A percentile compares a stretch with the other conserved stretches of the same genome.
Conservation (phyloP, 768 basidiomycete genomes). For the Stropharia rugosoannulata region DNA sequence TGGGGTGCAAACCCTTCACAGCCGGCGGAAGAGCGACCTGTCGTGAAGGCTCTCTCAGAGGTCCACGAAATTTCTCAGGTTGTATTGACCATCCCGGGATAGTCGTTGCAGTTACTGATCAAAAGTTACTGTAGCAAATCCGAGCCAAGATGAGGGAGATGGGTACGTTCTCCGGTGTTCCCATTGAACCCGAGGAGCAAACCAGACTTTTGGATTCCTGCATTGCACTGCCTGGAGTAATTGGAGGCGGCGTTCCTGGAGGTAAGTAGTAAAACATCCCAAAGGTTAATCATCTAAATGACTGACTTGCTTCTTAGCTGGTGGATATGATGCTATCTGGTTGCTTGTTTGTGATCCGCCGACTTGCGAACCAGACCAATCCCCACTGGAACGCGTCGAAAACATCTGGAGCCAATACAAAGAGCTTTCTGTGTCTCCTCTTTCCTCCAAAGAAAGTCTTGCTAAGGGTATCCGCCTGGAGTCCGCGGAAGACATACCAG, state of each 20-base stretch:
- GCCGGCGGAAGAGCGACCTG: constrained; percentile 37
- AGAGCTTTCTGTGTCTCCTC: constrained; percentile 66
- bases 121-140: constrained; percentile 50
- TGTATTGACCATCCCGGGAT: constrained; percentile 5
- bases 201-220: constrained; percentile 81
- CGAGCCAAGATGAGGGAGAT: constrained; percentile 81
- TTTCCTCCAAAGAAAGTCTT: constrained; percentile 68
- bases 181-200: constrained; percentile 90
- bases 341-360: constrained; percentile 74
- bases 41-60: constrained; percentile 57
- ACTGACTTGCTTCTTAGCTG: constrained; percentile 52
- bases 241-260: constrained; percentile 96
- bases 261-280: constrained; percentile 50
- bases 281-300: neutral
- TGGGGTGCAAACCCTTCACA: constrained; percentile 62
- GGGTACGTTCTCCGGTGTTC: constrained; percentile 73
- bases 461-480: constrained; percentile 69
- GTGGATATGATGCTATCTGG: constrained; percentile 98
- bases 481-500: constrained; percentile 51
- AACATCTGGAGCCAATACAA: constrained; percentile 65
- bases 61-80: constrained; percentile 63
- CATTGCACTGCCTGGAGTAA: constrained; percentile 73
- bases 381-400: constrained; percentile 62
- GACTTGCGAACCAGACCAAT: constrained; percentile 40
- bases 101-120: neutral